Conservation (phyloP, 768 basidiomycete genomes). For the Tricholoma matsutake region DNA sequence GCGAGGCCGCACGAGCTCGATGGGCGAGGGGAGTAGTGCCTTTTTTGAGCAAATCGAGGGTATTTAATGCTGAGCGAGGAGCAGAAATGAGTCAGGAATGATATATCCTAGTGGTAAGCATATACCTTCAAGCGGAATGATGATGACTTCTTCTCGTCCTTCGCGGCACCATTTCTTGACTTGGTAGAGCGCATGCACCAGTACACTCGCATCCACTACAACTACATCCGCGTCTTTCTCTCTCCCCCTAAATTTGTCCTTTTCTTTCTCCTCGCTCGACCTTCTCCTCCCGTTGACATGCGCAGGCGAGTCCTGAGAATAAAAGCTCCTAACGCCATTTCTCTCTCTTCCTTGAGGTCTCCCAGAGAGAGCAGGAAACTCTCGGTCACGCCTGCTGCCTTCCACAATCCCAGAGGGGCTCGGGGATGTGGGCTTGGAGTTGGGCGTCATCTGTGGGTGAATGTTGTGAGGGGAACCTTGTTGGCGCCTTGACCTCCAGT, state of each 20-base stretch:
- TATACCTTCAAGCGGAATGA: slow-evolving; percentile 87
- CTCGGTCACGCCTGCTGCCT: slow-evolving; percentile 28
- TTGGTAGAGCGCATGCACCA: slow-evolving; percentile 72
- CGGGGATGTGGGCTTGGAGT: slow-evolving; percentile 15
- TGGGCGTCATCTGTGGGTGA: slow-evolving; percentile 16
- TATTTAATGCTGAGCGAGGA: slow-evolving; percentile 67
- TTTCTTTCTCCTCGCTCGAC: slow-evolving; percentile 29
- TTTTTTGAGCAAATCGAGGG: slow-evolving; percentile 90
- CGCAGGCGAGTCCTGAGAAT: slow-evolving; percentile 5
- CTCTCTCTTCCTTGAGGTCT: slow-evolving; percentile 9
- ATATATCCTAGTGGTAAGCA: slow-evolving; percentile 7
- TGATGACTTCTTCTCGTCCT: slow-evolving; percentile 71
- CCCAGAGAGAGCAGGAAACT: slow-evolving; percentile 18
- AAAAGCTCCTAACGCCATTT: slow-evolving; percentile 4
- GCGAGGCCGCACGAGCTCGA: slow-evolving; percentile 82
- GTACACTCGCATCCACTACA: slow-evolving; percentile 78
- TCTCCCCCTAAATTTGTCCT: slow-evolving; percentile 13
- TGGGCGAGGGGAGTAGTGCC: slow-evolving; percentile 76
- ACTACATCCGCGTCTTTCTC: slow-evolving; percentile 71
- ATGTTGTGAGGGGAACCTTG: slow-evolving; percentile 6
- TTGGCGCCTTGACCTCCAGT: slow-evolving; percentile 55
- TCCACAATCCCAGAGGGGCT: slow-evolving; percentile 31
- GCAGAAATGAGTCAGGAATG: neutral
- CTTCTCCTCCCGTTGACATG: slow-evolving; percentile 22
- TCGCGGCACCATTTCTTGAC: slow-evolving; percentile 82